These are phyloP conservation scores for Edaphochlamys debaryana DNA, from an alignment of 139 green algal species.

Conservation along the genomic window DNA sequence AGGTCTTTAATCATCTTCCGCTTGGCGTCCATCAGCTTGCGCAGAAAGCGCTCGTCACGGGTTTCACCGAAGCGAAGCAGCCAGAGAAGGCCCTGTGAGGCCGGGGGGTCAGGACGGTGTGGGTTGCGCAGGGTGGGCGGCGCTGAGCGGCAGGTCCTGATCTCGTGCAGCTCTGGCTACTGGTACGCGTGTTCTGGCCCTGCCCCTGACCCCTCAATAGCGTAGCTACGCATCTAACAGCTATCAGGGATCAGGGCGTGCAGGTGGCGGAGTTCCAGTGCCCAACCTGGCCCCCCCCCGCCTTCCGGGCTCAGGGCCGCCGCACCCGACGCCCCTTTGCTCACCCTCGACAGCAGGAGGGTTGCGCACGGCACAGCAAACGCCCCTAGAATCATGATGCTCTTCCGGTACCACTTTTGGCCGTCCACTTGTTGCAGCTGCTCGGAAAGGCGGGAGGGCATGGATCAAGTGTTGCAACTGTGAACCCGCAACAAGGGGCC, in stretches of 20 bases:
- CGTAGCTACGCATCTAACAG: too few relatives aligned
- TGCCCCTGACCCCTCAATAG: too few relatives aligned
- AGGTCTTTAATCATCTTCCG: slow-evolving; percentile 72
- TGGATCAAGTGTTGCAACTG: too few relatives aligned
- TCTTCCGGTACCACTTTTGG: slow-evolving; percentile 23
- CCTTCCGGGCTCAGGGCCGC: too few relatives aligned
- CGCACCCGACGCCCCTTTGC: too few relatives aligned
- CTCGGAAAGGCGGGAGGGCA: too few relatives aligned
- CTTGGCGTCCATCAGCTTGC: slow-evolving; percentile 52
- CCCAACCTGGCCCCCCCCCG: too few relatives aligned
- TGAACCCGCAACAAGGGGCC: too few relatives aligned
- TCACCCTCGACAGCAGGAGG: slow-evolving; percentile 47
- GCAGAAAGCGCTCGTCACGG: slow-evolving; percentile 45
- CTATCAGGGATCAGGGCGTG: too few relatives aligned
- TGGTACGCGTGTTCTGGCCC: too few relatives aligned
- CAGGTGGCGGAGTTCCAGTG: too few relatives aligned
- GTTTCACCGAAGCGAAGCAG: slow-evolving; percentile 40
- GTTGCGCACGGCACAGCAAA: slow-evolving; percentile 40
- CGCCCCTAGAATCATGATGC: neutral
- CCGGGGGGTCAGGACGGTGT: neutral
- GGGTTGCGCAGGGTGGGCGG: neutral
- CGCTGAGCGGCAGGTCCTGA: slow-evolving; percentile 35
- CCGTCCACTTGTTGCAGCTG: slow-evolving; percentile 51
- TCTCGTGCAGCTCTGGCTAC: too few relatives aligned
- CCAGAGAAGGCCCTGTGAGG: neutral